Base-by-base conservation (phyloP, 148 eudicot genomes). In the Diospyros lotus region DNA sequence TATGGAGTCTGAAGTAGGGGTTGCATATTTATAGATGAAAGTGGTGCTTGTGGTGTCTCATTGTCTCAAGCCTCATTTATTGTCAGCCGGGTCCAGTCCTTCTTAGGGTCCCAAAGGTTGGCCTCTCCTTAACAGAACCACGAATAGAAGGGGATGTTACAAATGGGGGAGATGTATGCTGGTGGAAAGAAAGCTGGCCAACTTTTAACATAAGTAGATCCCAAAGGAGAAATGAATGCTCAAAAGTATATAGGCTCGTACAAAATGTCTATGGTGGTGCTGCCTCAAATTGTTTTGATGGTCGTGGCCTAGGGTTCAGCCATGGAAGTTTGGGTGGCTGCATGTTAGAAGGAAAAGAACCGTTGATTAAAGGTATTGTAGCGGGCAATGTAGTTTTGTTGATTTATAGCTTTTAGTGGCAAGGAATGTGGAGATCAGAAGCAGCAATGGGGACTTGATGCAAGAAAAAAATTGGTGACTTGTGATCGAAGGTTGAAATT, bases 201-300 rank as follows among this genome's bases (percentile, higher is more conserved):
- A 54, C 4, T 5, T 42, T 70, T 12, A 15, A 71, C 51, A 56
- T 41, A 56, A 18, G 6, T 56, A 50, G 56, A 51, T 8, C 4
- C 58, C 11, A 28, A 38, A 28, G 42, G 3, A 64, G 9, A 9
- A 4, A 43, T 6, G 46, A 64, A 44, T 9, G 55, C 71, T 50
- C 15, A 52, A 51, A 68, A 68, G 1, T 68, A 66, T 46, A 2
- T 66, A 14, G 28, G 28, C 41, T 53, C 38, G 41, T 52, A 40
- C 17, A 5, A 41, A 11, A 71, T 13, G 2, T 40, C 28, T 5
- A 5, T 6, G 38, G 9, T 42, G 12, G 6, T 15, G 15, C 50
- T 2, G 17, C 71, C 70, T 42, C 58, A 74, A 5, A 8, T 73
- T 61, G 76, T 53, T 74, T 28, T 68, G 59, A 48, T 65, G 56